Percentiles rank a stretch among this genome's conserved stretches.
Conservation (phyloP, 345 rosid species). For the Barbarea vulgaris region DNA sequence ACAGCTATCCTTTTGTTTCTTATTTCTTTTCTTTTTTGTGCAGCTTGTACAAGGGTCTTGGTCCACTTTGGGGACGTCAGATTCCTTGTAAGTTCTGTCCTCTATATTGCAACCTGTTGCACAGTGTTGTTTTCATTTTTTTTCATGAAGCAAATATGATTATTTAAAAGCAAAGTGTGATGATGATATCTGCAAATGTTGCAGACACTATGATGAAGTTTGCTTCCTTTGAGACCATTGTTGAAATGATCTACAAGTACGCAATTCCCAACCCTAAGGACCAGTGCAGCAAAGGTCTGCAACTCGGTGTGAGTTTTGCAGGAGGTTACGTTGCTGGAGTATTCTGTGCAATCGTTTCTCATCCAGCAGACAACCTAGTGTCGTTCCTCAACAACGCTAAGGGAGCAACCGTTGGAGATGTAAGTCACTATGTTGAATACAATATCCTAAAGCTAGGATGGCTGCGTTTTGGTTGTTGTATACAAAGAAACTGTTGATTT, state of each 20-base stretch:
- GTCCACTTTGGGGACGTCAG: slow-evolving; percentile 99
- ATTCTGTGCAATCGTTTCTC: slow-evolving; percentile 85
- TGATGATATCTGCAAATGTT: slow-evolving; percentile 28
- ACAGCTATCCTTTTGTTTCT: background rate
- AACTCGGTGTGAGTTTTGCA: slow-evolving; percentile 92
- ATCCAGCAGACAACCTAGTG: slow-evolving; percentile 96
- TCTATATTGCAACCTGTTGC: background rate
- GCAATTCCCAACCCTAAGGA: slow-evolving; percentile 84
- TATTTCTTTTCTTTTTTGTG: background rate
- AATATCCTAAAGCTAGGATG: background rate
- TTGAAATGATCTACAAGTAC: slow-evolving; percentile 85
- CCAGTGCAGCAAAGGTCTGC: slow-evolving; percentile 81
- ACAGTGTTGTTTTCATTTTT: background rate
- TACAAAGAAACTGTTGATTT: background rate
- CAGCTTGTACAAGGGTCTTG: slow-evolving; percentile 96
- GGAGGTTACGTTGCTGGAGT: slow-evolving; percentile 96
- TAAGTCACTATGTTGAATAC: slow-evolving; percentile 41
- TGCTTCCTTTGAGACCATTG: slow-evolving; percentile 92
- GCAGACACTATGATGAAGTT: slow-evolving; percentile 99
- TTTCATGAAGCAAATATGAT: background rate
- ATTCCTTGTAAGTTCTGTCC: slow-evolving; percentile 80
- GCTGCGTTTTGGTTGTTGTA: background rate
- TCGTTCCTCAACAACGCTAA: slow-evolving; percentile 97
- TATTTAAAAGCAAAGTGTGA: background rate
- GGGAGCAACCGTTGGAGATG: slow-evolving; percentile 98